phyloP scores from a whole-genome alignment of 1,139 yeast species.

The Suhomyces guaymorum region DNA sequence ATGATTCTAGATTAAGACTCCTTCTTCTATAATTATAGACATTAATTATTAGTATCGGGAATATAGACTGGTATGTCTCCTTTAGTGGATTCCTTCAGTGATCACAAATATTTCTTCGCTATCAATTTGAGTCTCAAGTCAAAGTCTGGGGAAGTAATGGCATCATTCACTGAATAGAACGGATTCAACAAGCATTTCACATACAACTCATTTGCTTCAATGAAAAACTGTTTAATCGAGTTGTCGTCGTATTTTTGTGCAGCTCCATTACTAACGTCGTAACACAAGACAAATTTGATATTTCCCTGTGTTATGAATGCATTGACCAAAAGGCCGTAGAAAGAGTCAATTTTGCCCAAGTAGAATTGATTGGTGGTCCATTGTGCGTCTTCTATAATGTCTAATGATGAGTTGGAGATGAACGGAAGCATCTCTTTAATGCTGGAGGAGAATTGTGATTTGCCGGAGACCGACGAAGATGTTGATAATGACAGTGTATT shows the following conservation, averaged over 20 bases:
- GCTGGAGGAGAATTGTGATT: slow-evolving; percentile 64
- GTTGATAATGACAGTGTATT: slow-evolving; percentile 10
- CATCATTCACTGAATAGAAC: slow-evolving; percentile 74
- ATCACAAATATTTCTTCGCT: slow-evolving; percentile 75
- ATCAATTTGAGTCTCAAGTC: slow-evolving; percentile 70
- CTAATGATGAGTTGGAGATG: slow-evolving; percentile 84
- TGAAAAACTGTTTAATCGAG: slow-evolving; percentile 77
- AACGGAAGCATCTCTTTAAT: slow-evolving; percentile 84
- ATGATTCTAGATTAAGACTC: too few species aligned
- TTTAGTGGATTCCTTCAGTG: too few species aligned
- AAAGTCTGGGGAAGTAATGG: slow-evolving; percentile 72
- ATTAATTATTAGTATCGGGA: too few species aligned
- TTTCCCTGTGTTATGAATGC: slow-evolving; percentile 90
- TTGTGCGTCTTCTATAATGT: slow-evolving; percentile 83
- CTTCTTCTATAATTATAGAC: too few species aligned
- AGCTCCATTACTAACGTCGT: slow-evolving; percentile 42
- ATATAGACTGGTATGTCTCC: too few species aligned
- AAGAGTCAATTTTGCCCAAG: slow-evolving; percentile 79
- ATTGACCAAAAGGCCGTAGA: slow-evolving; percentile 76
- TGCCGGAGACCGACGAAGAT: slow-evolving; percentile 48
- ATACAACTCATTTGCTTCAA: slow-evolving; percentile 83
- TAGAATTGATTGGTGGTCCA: slow-evolving; percentile 71
- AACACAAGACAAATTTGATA: slow-evolving; percentile 76
- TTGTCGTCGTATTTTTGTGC: slow-evolving; percentile 57
- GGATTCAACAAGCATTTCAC: slow-evolving; percentile 86